A percentile compares a stretch with the other conserved stretches of the same genome.
phyloP scores from a whole-genome alignment of 177 flowering plant species.

The Telopea speciosissima region DNA sequence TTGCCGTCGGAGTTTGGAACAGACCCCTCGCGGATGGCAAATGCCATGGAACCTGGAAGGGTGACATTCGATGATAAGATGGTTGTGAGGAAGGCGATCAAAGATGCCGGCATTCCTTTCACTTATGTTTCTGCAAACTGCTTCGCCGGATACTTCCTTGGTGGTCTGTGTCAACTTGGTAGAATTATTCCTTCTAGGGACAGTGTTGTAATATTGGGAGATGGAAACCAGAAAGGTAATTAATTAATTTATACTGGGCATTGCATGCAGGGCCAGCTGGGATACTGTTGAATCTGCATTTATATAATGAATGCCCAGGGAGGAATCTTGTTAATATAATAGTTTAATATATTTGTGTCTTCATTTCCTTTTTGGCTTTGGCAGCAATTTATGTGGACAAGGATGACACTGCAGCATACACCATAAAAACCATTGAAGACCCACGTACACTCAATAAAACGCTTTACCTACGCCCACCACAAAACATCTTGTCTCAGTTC shows the following conservation, averaged over 20 bases:
- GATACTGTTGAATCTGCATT: no score
- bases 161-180: conserved; percentile 26
- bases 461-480: conserved; percentile 32
- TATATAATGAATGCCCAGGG: no score
- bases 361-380: neutral
- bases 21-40: conserved; percentile 17
- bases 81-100: conserved; percentile 19
- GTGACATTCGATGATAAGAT: conserved; percentile 22
- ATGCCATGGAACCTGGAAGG: conserved; percentile 21
- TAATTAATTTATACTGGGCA: neutral
- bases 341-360: no score
- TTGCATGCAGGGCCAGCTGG: neutral
- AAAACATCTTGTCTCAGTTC: conserved; percentile 28
- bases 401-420: conserved; percentile 37
- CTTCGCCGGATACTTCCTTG: conserved; percentile 30
- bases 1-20: conserved; percentile 22
- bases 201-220: conserved; percentile 24
- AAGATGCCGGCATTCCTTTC: conserved; percentile 20
- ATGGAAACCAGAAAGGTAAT: conserved; percentile 33
- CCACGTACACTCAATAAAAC: conserved; percentile 39
- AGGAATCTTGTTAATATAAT: no score
- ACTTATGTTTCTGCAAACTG: conserved; percentile 24
- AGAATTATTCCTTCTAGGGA: conserved; percentile 25
- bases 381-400: conserved; percentile 28
- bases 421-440: conserved; percentile 38